Evolutionary conservation across 257 asterid species (phyloP).

Genomic region (Solanum phureja): DNA sequence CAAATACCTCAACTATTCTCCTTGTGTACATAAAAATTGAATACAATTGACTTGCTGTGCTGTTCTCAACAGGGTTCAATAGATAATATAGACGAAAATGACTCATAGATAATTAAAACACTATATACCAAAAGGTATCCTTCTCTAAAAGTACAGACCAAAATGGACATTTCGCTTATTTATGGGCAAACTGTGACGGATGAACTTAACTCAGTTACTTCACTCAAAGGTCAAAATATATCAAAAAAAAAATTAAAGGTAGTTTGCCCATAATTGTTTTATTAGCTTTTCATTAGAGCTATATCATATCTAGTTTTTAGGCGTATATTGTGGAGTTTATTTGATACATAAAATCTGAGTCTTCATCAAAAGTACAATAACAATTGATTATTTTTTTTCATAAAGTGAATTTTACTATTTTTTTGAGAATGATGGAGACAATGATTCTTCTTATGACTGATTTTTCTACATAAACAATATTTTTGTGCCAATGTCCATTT

Average conservation of each 20-base stretch:
- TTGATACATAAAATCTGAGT: too few relatives aligned
- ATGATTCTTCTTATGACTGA: neutral
- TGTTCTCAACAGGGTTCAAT: conserved; percentile 19
- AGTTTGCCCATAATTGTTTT: too few relatives aligned
- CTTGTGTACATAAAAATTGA: neutral
- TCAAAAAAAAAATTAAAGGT: neutral
- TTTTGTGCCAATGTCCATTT: too few relatives aligned
- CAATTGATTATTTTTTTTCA: neutral
- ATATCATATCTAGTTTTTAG: too few relatives aligned
- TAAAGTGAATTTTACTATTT: neutral
- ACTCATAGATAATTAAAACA: too few relatives aligned
- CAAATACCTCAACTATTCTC: neutral
- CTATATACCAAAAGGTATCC: neutral
- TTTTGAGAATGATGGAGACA: neutral
- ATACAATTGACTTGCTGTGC: neutral
- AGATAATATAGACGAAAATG: neutral
- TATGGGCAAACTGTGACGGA: neutral
- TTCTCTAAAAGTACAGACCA: too few relatives aligned
- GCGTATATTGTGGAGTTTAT: neutral
- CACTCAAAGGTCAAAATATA: neutral
- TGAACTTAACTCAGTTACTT: too few relatives aligned
- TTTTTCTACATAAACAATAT: too few relatives aligned
- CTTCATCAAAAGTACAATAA: too few relatives aligned
- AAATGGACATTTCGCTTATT: neutral
- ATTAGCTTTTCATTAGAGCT: neutral